Conservation (phyloP, 768 basidiomycete genomes). For the Strobilomyces dryophilus region DNA sequence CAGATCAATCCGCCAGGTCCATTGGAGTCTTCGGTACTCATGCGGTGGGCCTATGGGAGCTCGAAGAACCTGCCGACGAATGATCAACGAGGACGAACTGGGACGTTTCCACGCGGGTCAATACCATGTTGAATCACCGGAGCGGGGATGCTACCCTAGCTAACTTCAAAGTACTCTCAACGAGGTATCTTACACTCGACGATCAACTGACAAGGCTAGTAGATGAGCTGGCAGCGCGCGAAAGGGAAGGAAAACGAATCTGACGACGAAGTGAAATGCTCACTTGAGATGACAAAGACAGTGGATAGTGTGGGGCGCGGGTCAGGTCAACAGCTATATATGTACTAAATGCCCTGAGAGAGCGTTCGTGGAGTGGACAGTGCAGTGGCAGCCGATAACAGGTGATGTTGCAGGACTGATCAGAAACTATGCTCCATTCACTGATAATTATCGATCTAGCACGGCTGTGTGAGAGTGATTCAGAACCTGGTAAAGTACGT, state of each 20-base stretch:
- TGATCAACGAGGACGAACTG: background rate
- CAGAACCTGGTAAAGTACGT: too few relatives aligned
- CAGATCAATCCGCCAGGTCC: constrained; percentile 12
- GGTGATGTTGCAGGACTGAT: too few relatives aligned
- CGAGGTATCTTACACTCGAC: constrained; percentile 8
- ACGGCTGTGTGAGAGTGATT: too few relatives aligned
- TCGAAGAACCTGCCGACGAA: background rate
- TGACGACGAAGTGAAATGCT: constrained; percentile 8
- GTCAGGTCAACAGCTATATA: background rate
- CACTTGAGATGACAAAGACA: background rate
- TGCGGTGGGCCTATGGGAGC: constrained; percentile 13
- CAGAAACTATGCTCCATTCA: too few relatives aligned
- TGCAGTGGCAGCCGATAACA: background rate
- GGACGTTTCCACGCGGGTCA: background rate
- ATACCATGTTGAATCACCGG: background rate
- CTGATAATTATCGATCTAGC: too few relatives aligned
- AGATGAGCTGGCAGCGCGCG: background rate
- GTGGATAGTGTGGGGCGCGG: constrained; percentile 20
- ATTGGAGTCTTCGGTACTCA: constrained; percentile 17
- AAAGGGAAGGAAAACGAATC: constrained; percentile 1
- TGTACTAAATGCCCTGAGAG: background rate
- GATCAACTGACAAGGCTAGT: constrained; percentile 3
- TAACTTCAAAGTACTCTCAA: constrained; percentile 9
- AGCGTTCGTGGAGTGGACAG: too few relatives aligned
- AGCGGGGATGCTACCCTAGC: background rate